These are phyloP conservation scores for Yamadazyma songkhlaensis DNA, from an alignment of 1,139 yeast genomes.

Conservation along the genomic window DNA sequence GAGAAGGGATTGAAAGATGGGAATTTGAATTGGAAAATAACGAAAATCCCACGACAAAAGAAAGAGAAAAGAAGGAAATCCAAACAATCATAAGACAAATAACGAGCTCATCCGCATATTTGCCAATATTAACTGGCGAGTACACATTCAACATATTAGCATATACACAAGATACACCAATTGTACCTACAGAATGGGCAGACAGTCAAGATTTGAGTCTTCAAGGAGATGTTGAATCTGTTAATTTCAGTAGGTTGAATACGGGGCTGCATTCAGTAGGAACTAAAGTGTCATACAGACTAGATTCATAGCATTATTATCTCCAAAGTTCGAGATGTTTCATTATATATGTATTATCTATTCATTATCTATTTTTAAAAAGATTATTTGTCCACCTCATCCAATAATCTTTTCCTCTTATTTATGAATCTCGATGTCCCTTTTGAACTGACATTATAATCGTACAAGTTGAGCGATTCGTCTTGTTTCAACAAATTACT, in stretches of 20 bases:
- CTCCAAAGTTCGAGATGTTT: too few species aligned
- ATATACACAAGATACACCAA: constrained; percentile 60
- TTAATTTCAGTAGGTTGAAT: constrained; percentile 65
- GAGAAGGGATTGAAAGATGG: constrained; percentile 82
- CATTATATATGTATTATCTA: too few species aligned
- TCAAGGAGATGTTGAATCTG: constrained; percentile 56
- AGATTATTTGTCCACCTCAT: constrained; percentile 19
- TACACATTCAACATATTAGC: constrained; percentile 87
- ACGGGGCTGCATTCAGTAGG: constrained; percentile 73
- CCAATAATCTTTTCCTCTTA: constrained; percentile 43
- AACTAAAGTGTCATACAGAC: constrained; percentile 70
- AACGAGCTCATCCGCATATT: constrained; percentile 81
- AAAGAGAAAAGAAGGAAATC: constrained; percentile 67
- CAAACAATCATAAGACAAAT: constrained; percentile 86
- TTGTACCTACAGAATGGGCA: constrained; percentile 81
- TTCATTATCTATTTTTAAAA: too few species aligned
- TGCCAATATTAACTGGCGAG: constrained; percentile 71
- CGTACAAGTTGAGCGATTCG: constrained; percentile 49
- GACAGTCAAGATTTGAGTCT: constrained; percentile 65
- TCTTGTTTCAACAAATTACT: constrained; percentile 41
- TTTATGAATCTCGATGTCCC: constrained; percentile 58
- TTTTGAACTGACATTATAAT: constrained; percentile 40
- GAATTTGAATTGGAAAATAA: constrained; percentile 60
- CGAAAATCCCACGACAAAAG: constrained; percentile 24
- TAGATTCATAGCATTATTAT: constrained; percentile 14